phyloP scores from a whole-genome alignment of 1,284 basidiomycete genomes.

The Tranzscheliella williamsii region DNA sequence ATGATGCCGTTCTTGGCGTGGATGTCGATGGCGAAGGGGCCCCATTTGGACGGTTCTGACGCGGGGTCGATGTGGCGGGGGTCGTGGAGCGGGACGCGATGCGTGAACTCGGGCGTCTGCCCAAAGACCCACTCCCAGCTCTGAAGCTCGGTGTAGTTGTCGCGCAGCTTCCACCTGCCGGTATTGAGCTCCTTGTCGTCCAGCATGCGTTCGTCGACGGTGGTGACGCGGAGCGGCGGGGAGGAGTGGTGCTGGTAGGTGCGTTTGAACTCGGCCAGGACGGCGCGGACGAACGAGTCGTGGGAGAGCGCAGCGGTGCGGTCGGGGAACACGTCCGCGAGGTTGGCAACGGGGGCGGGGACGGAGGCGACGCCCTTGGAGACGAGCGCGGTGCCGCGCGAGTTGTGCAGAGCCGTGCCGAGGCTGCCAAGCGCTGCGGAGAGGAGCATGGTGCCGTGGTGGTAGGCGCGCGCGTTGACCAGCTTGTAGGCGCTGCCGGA shows the following conservation, averaged over 20 bases:
- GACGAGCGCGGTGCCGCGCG: constrained; percentile 74
- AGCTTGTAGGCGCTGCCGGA: constrained; percentile 99
- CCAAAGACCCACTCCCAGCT: constrained; percentile 93
- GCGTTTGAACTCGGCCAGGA: constrained; percentile 72
- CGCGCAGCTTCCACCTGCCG: constrained; percentile 14
- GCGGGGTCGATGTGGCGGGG: constrained; percentile 5
- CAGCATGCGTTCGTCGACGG: constrained; percentile 26
- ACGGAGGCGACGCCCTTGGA: constrained; percentile 86
- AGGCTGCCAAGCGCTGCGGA: constrained; percentile 40
- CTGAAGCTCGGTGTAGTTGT: constrained; percentile 63
- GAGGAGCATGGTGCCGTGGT: constrained; percentile 99
- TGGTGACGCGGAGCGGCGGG: background rate
- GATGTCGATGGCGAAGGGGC: constrained; percentile 23
- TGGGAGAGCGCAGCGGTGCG: constrained; percentile 66
- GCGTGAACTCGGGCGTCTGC: constrained; percentile 87
- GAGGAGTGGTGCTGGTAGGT: constrained; percentile 65
- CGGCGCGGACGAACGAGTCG: constrained; percentile 72
- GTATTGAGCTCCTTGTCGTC: constrained; percentile 5
- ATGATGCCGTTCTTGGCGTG: constrained; percentile 38
- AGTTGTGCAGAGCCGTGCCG: constrained; percentile 64
- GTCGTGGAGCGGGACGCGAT: constrained; percentile 35
- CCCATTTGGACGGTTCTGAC: constrained; percentile 1
- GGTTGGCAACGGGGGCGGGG: constrained; percentile 85
- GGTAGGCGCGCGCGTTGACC: constrained; percentile 85
- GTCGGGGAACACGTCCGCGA: constrained; percentile 67